These are phyloP conservation scores for Clohesyomyces aquaticus DNA, from an alignment of 495 filamentous ascomycete species.

Conservation along the genomic window DNA sequence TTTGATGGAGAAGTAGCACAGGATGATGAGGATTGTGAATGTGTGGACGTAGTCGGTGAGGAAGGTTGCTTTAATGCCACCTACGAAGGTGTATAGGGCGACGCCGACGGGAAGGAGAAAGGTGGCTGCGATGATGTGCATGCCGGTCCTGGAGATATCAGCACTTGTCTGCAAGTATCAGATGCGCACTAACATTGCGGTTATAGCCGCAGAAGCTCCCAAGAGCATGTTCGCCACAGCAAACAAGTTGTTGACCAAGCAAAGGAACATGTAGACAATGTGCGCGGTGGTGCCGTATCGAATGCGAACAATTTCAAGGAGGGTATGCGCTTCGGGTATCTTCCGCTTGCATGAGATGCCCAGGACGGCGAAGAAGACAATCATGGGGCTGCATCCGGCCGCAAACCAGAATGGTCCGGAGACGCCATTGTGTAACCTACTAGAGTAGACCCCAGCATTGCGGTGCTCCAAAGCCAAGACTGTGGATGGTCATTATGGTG, in stretches of 20 bases:
- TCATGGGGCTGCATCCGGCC: slow-evolving; percentile 36
- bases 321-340: slow-evolving; percentile 40
- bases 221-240: slow-evolving; percentile 53
- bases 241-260: slow-evolving; percentile 53
- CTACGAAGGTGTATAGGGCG: slow-evolving; percentile 52
- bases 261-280: slow-evolving; percentile 55
- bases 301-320: slow-evolving; percentile 40
- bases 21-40: slow-evolving; percentile 46
- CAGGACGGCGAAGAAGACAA: slow-evolving; percentile 38
- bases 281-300: slow-evolving; percentile 54
- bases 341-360: slow-evolving; percentile 38
- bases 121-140: slow-evolving; percentile 54
- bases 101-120: slow-evolving; percentile 53
- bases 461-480: slow-evolving; percentile 27
- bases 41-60: slow-evolving; percentile 38
- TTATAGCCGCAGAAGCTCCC: slow-evolving; percentile 48
- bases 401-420: slow-evolving; percentile 39
- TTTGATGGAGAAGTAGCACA: slow-evolving; percentile 50
- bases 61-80: slow-evolving; percentile 55
- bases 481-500: no score
- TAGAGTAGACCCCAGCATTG: slow-evolving; percentile 24
- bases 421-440: slow-evolving; percentile 45
- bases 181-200: no score
- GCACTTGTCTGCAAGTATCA: no score
- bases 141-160: no score